Percentiles rank a stretch among this genome's conserved stretches.
Conservation (phyloP, 2,329 filamentous ascomycete species). For the Colletotrichum chrysophilum region DNA sequence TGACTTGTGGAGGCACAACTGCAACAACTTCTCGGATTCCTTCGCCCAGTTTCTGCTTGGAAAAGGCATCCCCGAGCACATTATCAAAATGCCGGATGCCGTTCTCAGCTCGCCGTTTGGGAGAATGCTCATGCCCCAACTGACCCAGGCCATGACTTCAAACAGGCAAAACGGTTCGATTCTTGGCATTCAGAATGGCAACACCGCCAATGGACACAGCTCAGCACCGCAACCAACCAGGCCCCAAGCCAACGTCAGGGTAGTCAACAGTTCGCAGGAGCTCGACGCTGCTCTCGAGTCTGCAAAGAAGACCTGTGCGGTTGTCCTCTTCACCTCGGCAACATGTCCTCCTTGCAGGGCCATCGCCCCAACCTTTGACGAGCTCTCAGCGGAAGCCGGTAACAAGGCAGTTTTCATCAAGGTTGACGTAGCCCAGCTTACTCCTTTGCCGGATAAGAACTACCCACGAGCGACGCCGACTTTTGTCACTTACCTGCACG, state of each 20-base stretch:
- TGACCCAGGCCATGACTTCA: constrained; percentile 56
- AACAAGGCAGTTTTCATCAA: constrained; percentile 78
- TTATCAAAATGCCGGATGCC: constrained; percentile 81
- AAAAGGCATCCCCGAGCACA: constrained; percentile 85
- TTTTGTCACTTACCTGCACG: constrained; percentile 83
- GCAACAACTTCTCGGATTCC: constrained; percentile 97
- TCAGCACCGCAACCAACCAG: constrained; percentile 26
- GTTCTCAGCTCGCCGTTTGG: constrained; percentile 89
- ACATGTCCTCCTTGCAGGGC: constrained; percentile 86
- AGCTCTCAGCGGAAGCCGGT: constrained; percentile 76
- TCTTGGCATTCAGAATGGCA: constrained; percentile 49
- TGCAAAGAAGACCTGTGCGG: constrained; percentile 71
- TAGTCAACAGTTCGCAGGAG: constrained; percentile 62
- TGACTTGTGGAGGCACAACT: constrained; percentile 90
- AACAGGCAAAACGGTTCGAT: constrained; percentile 56
- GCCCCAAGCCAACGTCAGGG: constrained; percentile 54
- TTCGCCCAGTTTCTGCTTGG: constrained; percentile 89
- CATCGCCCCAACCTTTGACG: constrained; percentile 82
- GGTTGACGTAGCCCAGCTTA: constrained; percentile 74
- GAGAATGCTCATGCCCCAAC: constrained; percentile 81
- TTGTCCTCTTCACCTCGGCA: constrained; percentile 91
- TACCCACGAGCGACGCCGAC: constrained; percentile 81
- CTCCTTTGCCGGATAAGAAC: constrained; percentile 50
- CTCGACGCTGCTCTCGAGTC: constrained; percentile 64
- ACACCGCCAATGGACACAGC: constrained; percentile 22